Evolutionary conservation across 805 yeast species (phyloP).

Genomic region (Candida argentea): DNA sequence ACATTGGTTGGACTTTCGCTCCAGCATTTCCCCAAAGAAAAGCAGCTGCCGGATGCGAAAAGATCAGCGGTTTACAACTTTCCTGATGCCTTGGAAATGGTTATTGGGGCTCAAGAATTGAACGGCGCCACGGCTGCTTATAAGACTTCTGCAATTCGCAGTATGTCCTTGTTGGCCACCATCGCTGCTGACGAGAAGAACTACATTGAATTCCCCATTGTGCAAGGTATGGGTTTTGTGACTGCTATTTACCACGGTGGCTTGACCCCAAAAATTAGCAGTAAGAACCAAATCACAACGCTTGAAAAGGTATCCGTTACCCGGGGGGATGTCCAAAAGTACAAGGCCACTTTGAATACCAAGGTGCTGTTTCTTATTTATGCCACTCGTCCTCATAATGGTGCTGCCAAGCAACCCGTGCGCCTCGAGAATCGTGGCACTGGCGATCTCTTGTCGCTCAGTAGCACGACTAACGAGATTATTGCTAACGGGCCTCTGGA

Average conservation of each 20-base stretch:
- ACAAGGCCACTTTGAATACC: no score
- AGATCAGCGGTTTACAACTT: no score
- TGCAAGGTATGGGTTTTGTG: slow-evolving; percentile 52
- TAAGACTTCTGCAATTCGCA: no score
- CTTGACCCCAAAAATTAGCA: slow-evolving; percentile 39
- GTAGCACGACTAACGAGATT: no score
- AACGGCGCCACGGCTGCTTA: neutral
- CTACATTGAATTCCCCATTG: slow-evolving; percentile 38
- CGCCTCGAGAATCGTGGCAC: no score
- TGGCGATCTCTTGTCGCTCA: no score
- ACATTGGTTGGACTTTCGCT: slow-evolving; percentile 50
- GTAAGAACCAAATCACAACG: slow-evolving; percentile 14
- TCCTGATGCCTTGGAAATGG: slow-evolving; percentile 41
- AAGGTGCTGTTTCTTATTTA: no score
- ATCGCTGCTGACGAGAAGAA: slow-evolving; percentile 21
- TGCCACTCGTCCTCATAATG: slow-evolving; percentile 34
- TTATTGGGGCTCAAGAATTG: slow-evolving; percentile 35
- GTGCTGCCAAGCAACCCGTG: slow-evolving; percentile 21
- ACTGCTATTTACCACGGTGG: slow-evolving; percentile 44
- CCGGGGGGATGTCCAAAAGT: no score
- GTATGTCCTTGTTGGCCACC: no score
- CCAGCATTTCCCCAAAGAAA: slow-evolving; percentile 33
- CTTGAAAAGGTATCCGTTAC: no score
- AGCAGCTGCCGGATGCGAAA: no score
- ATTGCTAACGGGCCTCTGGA: slow-evolving; percentile 26